Conservation (phyloP, 176 grass and related monocot species). For the Typha latifolia region DNA sequence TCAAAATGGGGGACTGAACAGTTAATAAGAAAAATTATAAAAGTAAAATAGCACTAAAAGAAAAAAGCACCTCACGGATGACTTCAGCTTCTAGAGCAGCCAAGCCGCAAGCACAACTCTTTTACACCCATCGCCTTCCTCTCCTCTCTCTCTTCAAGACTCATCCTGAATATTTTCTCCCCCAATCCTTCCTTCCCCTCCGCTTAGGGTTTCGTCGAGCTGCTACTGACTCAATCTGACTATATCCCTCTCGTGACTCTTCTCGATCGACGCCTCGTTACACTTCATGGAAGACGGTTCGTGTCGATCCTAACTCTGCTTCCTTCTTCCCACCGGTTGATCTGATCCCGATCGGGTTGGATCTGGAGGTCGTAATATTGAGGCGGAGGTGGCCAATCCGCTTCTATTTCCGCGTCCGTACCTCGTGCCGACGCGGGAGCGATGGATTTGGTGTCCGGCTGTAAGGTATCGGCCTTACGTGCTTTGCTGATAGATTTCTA, state of each 20-base stretch:
- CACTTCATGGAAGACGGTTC: neutral
- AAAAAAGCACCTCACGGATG: neutral
- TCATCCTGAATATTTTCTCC: neutral
- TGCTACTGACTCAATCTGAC: no score
- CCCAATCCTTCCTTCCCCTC: neutral
- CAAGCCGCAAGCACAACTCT: neutral
- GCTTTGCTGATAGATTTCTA: neutral
- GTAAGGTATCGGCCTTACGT: neutral
- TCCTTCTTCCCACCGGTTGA: neutral
- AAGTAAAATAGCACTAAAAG: neutral
- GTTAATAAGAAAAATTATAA: neutral
- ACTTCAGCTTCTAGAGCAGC: neutral
- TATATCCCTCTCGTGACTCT: no score
- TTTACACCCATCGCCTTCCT: neutral
- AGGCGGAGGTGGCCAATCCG: neutral
- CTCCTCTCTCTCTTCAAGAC: neutral
- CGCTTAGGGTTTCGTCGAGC: neutral
- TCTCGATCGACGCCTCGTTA: neutral
- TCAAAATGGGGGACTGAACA: neutral
- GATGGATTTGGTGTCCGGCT: conserved; percentile 9
- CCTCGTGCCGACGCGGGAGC: neutral
- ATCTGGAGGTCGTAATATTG: neutral
- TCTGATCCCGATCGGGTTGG: neutral
- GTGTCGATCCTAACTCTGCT: neutral
- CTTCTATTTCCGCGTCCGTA: neutral